Conservation (phyloP, 2,329 filamentous ascomycete species). For the Pezicula carpinea region DNA sequence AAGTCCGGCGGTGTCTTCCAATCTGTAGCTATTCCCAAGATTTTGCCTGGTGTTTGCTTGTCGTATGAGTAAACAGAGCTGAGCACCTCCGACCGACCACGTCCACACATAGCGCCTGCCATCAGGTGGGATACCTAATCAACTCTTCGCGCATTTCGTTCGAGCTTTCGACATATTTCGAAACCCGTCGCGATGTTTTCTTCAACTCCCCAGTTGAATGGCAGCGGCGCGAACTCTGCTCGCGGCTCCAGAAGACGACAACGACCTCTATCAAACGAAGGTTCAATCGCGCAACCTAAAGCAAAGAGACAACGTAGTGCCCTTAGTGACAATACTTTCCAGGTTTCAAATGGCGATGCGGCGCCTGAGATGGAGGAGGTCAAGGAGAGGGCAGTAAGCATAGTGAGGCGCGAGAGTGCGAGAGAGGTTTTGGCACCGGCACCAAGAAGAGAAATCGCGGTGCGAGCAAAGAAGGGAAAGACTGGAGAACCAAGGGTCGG, state of each 20-base stretch:
- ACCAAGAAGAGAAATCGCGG: slow-evolving; percentile 44
- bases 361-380: slow-evolving; percentile 51
- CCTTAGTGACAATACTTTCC: slow-evolving; percentile 52
- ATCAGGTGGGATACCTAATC: too few species aligned
- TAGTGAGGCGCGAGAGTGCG: slow-evolving; percentile 33
- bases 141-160: too few species aligned
- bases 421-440: slow-evolving; percentile 16
- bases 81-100: too few species aligned
- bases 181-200: slow-evolving; percentile 49
- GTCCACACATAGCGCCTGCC: too few species aligned
- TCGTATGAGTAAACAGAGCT: too few species aligned
- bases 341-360: slow-evolving; percentile 39
- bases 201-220: slow-evolving; percentile 37
- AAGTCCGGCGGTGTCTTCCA: too few species aligned
- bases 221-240: slow-evolving; percentile 48
- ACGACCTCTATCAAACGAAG: slow-evolving; percentile 53
- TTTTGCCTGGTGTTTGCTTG: too few species aligned
- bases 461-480: slow-evolving; percentile 59
- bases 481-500: slow-evolving; percentile 63
- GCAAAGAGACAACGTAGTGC: slow-evolving; percentile 58
- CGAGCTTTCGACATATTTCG: neutral
- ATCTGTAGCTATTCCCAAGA: too few species aligned
- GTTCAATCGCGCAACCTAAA: slow-evolving; percentile 50
- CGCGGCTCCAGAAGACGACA: slow-evolving; percentile 55
- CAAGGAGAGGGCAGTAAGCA: slow-evolving; percentile 41